Conservation (phyloP, 371 early-diverging fungal species). For the Lichtheimia corymbifera region DNA sequence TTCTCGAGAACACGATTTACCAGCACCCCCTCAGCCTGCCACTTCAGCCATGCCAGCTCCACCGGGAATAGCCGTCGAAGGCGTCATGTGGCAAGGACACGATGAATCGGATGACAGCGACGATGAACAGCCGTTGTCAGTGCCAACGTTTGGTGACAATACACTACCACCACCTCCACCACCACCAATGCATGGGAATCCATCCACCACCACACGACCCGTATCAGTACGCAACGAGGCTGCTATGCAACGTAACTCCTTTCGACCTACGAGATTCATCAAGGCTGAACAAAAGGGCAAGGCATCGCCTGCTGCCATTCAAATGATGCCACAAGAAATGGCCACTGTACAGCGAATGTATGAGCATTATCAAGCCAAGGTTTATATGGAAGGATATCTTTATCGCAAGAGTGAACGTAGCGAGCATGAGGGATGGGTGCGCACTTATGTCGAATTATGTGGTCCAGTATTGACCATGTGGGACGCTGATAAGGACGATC, state of each 20-base stretch:
- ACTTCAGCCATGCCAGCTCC: conserved; percentile 5
- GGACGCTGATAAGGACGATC: conserved; percentile 31
- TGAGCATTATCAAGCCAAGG: conserved; percentile 61
- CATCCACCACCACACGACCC: conserved; percentile 24
- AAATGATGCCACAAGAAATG: conserved; percentile 30
- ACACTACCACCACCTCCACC: conserved; percentile 2
- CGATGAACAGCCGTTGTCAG: conserved; percentile 17
- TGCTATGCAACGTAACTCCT: conserved; percentile 18
- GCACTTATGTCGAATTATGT: conserved; percentile 70
- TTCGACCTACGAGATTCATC: conserved; percentile 36
- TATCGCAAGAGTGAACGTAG: conserved; percentile 67
- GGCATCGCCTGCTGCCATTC: conserved; percentile 17
- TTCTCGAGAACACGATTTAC: conserved; percentile 1
- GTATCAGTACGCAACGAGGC: conserved; percentile 31
- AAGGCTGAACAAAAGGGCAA: conserved; percentile 31
- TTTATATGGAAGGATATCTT: conserved; percentile 70
- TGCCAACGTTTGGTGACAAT: neutral
- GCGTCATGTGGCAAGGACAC: conserved; percentile 12
- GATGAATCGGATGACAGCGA: conserved; percentile 14
- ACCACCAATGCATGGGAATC: conserved; percentile 4
- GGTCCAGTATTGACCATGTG: conserved; percentile 69
- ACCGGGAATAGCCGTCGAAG: conserved; percentile 15
- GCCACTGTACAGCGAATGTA: conserved; percentile 38
- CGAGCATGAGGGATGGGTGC: conserved; percentile 64
- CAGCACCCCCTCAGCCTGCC: neutral